Base-by-base conservation (phyloP, 2,329 filamentous ascomycete species). In the Gnomoniopsis sp. region DNA sequence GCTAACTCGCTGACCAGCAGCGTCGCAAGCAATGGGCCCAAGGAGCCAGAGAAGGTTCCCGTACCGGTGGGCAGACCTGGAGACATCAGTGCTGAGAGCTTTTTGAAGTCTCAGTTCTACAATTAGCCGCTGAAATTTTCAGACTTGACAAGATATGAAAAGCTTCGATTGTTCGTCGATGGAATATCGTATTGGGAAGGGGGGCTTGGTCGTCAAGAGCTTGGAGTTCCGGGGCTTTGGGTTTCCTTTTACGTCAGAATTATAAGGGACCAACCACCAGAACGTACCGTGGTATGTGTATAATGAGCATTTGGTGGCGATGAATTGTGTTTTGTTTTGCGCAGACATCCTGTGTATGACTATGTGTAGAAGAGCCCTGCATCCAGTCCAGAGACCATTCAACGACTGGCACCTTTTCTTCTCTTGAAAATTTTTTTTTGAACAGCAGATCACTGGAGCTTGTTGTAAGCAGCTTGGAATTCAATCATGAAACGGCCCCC, bases 61-160 rank as follows among this genome's bases (percentile, higher is more conserved):
- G 30, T 70, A 23, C 69, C 69, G 1, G 48, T 62, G 19, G 74
- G 75, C 58, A 82, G 80, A 70, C 76, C 79, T 52, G 80, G 82
- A 23, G 81, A 81, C 53, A 77, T 81, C 12, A 79, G 78, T 1
- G 76, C 75, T 1, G 81, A 82, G 62, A 79, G 77, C 63, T 84
- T 85, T 72, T 81, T 84, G 67, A 81, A 83, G 68, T 79, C 81
- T 53, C 79, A 83, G 53, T 85, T 85, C 64, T 83, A 84, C 70
- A 81, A 80, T 19, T 84, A 75, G 38, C 4, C 66, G 33, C 43
- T 17, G 50, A 33, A 23, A 21, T 15, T 14, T n/a, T 14, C 12
- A 23, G 4, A 12, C 11, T 23, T 44, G 19, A 10, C 12, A n/a
- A 41, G 4, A 41, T 4, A n/a, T 8, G 36, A 41, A 41, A 14